Base-by-base conservation (phyloP, 208 protist genomes). In the Leishmania major region DNA sequence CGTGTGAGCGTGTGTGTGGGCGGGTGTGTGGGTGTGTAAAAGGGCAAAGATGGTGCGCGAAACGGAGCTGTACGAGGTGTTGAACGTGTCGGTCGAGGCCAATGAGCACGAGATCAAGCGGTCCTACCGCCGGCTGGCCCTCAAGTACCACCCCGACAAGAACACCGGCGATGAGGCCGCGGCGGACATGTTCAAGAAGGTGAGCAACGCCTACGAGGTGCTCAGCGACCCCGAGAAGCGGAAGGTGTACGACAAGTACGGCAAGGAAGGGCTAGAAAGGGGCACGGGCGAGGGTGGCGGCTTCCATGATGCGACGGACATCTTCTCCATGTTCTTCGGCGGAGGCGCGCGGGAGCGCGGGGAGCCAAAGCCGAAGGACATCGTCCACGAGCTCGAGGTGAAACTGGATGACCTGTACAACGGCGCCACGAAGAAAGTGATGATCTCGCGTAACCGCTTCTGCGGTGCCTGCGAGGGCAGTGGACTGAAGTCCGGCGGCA, bases 341-440 rank as follows among this genome's bases (percentile, higher is more conserved):
- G 93, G 93, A 59, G 93, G 96, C 45, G 57, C 83, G 37, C 82
- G 79, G 25, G 77, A 83, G 79, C 87, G 90, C 7, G 92, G 96
- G 28, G 91, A 95, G 77, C 87, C 89, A 31, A 99, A 99, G 89
- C 98, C 96, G 77, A 96, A 98, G 84, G 96, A 99, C 81, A 87
- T 99, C 37, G 92, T 98, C 47, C 96, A 99, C 79, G 92, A 95
- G 77, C 78, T 99, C 45, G 78, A 84, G 28, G 95, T 99, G 31
- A 95, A 89, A 5, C 94, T 99, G 22, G 99, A 99, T 82, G 98
- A 99, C 84, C 77, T 99, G 55, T 99, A 99, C 92, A 98, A 94
- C 55, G 99, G 99, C 60, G 96, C 94, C 57, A 95, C 91, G 17
- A 92, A 91, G 75, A 99, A 99, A 74, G 81, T 99, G 15, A 83